Conservation (phyloP, 352 stramenopile species). For the Globisporangium barbulae region DNA sequence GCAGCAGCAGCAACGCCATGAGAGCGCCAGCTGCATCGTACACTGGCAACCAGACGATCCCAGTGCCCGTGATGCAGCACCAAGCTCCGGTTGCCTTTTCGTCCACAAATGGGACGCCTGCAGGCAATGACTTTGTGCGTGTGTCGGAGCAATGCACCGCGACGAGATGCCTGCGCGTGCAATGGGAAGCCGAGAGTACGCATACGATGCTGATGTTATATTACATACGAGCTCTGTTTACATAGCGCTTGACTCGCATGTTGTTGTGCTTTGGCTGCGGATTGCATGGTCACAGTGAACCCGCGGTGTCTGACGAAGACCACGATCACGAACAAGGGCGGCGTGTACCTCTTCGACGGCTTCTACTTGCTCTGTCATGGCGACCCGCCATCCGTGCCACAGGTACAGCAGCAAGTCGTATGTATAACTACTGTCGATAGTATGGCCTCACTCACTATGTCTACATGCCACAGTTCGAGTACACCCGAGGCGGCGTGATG, state of each 20-base stretch:
- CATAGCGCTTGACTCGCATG: not conserved
- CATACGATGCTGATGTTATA: not conserved
- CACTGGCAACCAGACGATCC: not conserved
- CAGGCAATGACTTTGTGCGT: conserved; percentile 46
- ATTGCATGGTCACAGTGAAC: conserved; percentile 43
- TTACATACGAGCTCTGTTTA: not conserved
- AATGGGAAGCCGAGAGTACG: conserved; percentile 81
- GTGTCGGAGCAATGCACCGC: conserved; percentile 66
- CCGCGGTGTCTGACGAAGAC: conserved; percentile 71
- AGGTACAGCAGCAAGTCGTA: conserved; percentile 27
- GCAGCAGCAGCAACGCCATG: not conserved
- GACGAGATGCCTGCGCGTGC: conserved; percentile 62
- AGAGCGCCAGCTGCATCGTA: not conserved
- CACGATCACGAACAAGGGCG: conserved; percentile 53
- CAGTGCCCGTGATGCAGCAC: not conserved
- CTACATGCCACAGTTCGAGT: conserved; percentile 60
- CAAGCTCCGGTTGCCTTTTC: not conserved
- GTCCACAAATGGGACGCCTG: conserved; percentile 11
- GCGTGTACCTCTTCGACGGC: conserved; percentile 79
- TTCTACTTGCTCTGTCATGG: conserved; percentile 82
- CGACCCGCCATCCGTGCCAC: conserved; percentile 47
- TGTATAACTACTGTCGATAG: not conserved
- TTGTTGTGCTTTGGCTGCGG: no score
- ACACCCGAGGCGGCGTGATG: conserved; percentile 72
- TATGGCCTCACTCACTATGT: not conserved